Evolutionary conservation across 805 yeast species (phyloP), one percentile per base, ranked within the genome.

Genomic region (Wickerhamiella domercqiae): DNA sequence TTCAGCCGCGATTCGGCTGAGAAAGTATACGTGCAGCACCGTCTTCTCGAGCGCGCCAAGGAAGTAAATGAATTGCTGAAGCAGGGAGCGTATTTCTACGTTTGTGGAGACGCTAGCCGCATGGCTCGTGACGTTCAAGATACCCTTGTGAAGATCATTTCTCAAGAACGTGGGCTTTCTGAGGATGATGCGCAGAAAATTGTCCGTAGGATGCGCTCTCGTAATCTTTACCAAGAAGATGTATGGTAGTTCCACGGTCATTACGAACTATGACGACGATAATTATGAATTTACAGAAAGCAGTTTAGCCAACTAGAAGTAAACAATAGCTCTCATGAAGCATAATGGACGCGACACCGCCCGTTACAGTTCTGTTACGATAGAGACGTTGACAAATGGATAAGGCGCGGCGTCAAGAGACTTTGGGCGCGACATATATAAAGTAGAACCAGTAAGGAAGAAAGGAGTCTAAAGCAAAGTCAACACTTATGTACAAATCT

Each of bases 71-170:
- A 71, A 34, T 60, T 77, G 34, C 54, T 78, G 37, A 57, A 60
- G 34, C 44, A 60, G 32, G 95, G 94, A 40, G 97, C 94, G 0
- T 79, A 75, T 56, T 69, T 87, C 47, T 87, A 90, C 57, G 94
- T 87, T 28, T 87, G 98, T 68, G 98, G 97, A 55, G 97, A 90
- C 62, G 97, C 98, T 19, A 71, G 79, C 21, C 73, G 71, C 47
- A 90, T 87, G 98, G 95, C 97, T 3, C 78, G 87, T 61, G 94
- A 84, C 54, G 97, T 87, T 7, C 84, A 80, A 50, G 57, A 64
- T 32, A 66, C 87, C 1, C 65, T 87, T 42, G 67, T 67, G 11
- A 64, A 68, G 44, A 75, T 90, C 40, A 55, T 86, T 34, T 59
- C 74, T 33, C 56, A 68, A 39, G 71, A 72, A 46, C 75, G 86